Base-by-base conservation (phyloP, 345 rosid species). In the Heritiera fomes region DNA sequence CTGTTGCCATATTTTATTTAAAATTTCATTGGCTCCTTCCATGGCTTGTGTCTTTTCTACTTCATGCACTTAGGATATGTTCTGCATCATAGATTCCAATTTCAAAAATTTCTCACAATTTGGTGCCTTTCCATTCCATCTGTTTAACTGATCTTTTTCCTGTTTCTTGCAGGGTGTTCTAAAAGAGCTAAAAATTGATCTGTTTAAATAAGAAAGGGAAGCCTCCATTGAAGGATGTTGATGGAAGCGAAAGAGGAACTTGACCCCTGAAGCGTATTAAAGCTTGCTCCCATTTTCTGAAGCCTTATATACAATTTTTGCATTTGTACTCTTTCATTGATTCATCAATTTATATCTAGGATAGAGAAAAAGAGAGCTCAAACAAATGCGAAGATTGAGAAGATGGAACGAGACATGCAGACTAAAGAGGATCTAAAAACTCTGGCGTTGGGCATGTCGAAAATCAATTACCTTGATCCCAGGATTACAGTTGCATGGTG, bases 401-500 rank as follows among this genome's bases (percentile, higher is more conserved):
- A 90, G 86, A 89, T 91, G n/a, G n/a, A 91, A 75, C 77, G 91
- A 45, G 90, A 87, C 73, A 94, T 89, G 91, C 76, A 79, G 75
- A 87, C 93, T 45, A 97, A 92, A 76, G 99, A 97, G 76, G 98
- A 97, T 78, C 82, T 97, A 64, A 97, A 97, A 88, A 92, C 97
- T 0, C 97, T 97, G 71, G 97, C 99, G 34, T 81, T 97, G 66
- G 98, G 99, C 81, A 97, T 98, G 1, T 97, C 99, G 69, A 97
- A 94, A 82, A 93, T 97, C 81, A 97, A 97, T 79, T 97, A 97
- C 80, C 90, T 94, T 49, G 98, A 97, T 85, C 99, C 99, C 72
- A 89, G 99, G 87, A 97, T 97, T 73, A 94, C 98, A 0, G 99
- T 97, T 8, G 98, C 99, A 6, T 97, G 99, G 99, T 97, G 99